Evolutionary conservation across 345 rosid genomes (phyloP).

Genomic region (Lepidium sativum): DNA sequence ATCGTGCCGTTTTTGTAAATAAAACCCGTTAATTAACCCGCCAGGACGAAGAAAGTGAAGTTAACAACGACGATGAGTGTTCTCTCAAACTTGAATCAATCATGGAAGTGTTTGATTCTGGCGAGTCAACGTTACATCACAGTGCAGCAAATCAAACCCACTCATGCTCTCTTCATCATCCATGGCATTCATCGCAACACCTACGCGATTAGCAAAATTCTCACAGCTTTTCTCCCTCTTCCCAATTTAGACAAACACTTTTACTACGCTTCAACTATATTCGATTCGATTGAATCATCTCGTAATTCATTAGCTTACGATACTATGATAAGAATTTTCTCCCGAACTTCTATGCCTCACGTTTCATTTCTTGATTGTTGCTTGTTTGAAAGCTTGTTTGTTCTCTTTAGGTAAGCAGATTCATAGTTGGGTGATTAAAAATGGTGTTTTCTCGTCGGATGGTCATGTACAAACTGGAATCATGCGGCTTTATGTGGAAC

Average conservation of each 20-base stretch:
- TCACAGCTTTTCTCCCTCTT: conserved; percentile 31
- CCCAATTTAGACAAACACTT: conserved; percentile 23
- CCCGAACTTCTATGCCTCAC: conserved; percentile 33
- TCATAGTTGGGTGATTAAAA: conserved; percentile 40
- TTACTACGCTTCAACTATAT: conserved; percentile 35
- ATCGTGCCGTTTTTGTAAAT: neutral
- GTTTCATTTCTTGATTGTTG: conserved; percentile 35
- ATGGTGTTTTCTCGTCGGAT: conserved; percentile 35
- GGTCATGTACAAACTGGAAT: conserved; percentile 43
- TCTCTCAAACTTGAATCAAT: conserved; percentile 16
- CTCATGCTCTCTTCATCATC: conserved; percentile 35
- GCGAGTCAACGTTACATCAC: conserved; percentile 27
- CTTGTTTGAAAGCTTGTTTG: conserved; percentile 29
- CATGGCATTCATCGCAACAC: conserved; percentile 32
- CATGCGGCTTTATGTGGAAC: conserved; percentile 26
- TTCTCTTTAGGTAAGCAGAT: conserved; percentile 31
- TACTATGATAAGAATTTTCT: conserved; percentile 43
- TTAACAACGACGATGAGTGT: conserved; percentile 12
- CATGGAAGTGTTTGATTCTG: conserved; percentile 33
- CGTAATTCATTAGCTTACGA: conserved; percentile 35
- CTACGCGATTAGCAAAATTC: conserved; percentile 39
- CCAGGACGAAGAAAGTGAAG: neutral
- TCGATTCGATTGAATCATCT: conserved; percentile 18
- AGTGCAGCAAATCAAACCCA: conserved; percentile 28
- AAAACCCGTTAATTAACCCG: neutral